Percentiles rank a stretch among this genome's conserved stretches.
These are phyloP conservation scores for Colletotrichum chlorophyti DNA, from an alignment of 2,329 filamentous ascomycete species.

Conservation along the genomic window DNA sequence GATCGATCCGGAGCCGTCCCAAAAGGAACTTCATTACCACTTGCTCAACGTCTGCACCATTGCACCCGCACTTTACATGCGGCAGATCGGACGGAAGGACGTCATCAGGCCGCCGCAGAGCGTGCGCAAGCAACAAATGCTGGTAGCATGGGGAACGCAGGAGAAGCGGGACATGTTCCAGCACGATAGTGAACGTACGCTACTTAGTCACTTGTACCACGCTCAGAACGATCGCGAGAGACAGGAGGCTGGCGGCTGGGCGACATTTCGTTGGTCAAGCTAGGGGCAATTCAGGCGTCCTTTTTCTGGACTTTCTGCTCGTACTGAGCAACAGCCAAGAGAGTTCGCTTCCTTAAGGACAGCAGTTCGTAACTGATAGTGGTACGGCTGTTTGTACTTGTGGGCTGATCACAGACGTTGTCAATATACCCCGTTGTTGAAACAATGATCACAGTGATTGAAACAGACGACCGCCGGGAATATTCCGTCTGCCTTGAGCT, in stretches of 20 bases:
- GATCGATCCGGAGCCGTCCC: constrained; percentile 38
- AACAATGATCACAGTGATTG: too few species aligned
- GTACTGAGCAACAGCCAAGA: too few species aligned
- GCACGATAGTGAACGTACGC: constrained; percentile 36
- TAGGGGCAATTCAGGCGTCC: background rate
- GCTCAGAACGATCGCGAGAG: constrained; percentile 30
- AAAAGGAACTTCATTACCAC: constrained; percentile 38
- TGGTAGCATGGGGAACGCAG: constrained; percentile 46
- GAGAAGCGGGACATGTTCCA: constrained; percentile 39
- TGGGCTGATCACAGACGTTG: too few species aligned
- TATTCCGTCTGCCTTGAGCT: too few species aligned
- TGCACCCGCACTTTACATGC: constrained; percentile 44
- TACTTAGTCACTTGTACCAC: constrained; percentile 38
- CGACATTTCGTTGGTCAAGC: constrained; percentile 20
- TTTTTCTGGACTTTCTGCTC: too few species aligned
- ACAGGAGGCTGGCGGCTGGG: constrained; percentile 22
- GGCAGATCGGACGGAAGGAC: constrained; percentile 42
- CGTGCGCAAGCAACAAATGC: constrained; percentile 45
- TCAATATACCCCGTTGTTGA: too few species aligned
- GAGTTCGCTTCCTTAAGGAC: too few species aligned
- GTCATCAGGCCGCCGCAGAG: constrained; percentile 40
- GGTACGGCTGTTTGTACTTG: too few species aligned
- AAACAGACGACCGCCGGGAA: too few species aligned
- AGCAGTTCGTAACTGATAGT: too few species aligned
- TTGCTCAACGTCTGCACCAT: constrained; percentile 44